These are phyloP conservation scores for Calonectria henricotiae DNA, from an alignment of 2,329 filamentous ascomycete genomes.

Conservation along the genomic window DNA sequence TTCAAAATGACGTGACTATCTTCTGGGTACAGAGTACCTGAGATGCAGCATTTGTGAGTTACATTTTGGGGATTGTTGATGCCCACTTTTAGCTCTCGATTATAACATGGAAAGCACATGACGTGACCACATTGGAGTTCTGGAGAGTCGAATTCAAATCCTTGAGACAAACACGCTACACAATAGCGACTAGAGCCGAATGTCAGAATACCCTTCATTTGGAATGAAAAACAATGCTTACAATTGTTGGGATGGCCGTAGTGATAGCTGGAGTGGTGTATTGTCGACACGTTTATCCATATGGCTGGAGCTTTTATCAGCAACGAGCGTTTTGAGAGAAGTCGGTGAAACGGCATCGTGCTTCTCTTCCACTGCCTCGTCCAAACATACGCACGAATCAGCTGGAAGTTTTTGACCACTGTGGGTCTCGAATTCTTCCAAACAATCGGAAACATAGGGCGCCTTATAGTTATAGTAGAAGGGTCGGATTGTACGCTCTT, in stretches of 20 bases:
- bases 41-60: slow-evolving; percentile 15
- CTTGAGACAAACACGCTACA: neutral
- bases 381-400: neutral
- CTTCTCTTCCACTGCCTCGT: neutral
- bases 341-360: neutral
- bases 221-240: neutral
- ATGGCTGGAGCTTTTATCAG: neutral
- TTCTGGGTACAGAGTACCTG: neutral
- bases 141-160: neutral
- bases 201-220: neutral
- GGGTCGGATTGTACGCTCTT: neutral
- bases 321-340: too few species aligned
- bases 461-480: neutral
- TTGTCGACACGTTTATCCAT: neutral
- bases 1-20: neutral
- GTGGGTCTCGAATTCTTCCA: neutral
- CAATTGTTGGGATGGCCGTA: neutral
- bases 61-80: slow-evolving; percentile 1
- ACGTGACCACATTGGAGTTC: neutral
- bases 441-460: neutral
- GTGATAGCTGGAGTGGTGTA: neutral
- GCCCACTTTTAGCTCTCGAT: neutral
- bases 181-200: neutral
- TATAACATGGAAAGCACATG: neutral
- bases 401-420: neutral